Conservation (phyloP, 2,329 filamentous ascomycete species). For the Aspergillus cejpii region DNA sequence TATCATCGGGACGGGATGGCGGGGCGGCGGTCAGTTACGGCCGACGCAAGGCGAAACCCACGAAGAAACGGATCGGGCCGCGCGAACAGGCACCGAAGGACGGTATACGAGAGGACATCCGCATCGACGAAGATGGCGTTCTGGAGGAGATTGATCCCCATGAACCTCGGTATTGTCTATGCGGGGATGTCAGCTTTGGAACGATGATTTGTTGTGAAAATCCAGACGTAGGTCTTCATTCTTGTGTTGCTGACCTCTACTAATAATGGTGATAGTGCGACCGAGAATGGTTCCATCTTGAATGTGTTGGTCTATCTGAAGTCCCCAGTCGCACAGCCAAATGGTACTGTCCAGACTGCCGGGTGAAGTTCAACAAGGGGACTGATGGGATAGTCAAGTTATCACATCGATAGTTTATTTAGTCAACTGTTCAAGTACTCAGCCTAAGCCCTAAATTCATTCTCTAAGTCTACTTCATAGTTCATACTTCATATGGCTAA, state of each 20-base stretch:
- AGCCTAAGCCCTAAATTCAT: no score
- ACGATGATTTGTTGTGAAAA: conserved; percentile 62
- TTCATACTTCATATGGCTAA: no score
- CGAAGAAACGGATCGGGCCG: conserved; percentile 34
- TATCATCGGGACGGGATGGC: conserved; percentile 52
- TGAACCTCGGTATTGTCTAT: conserved; percentile 59
- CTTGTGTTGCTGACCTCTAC: conserved; percentile 1
- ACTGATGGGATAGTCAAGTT: conserved; percentile 37
- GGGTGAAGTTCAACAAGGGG: conserved; percentile 44
- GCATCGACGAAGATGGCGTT: conserved; percentile 45
- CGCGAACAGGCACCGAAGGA: conserved; percentile 36
- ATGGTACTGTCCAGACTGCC: conserved; percentile 61
- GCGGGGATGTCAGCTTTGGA: conserved; percentile 58
- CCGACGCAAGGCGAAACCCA: conserved; percentile 51
- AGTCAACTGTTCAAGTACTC: no score
- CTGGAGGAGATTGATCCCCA: conserved; percentile 52
- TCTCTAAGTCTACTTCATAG: no score
- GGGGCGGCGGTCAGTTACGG: conserved; percentile 57
- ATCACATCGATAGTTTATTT: no score
- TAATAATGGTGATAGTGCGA: conserved; percentile 47
- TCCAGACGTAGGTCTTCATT: conserved; percentile 43
- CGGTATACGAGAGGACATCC: conserved; percentile 31
- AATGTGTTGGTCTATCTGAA: conserved; percentile 53
- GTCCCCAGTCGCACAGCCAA: conserved; percentile 55
- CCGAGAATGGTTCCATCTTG: conserved; percentile 61